phyloP scores from a whole-genome alignment of 176 grass and related monocot species.

The Musa beccarii region DNA sequence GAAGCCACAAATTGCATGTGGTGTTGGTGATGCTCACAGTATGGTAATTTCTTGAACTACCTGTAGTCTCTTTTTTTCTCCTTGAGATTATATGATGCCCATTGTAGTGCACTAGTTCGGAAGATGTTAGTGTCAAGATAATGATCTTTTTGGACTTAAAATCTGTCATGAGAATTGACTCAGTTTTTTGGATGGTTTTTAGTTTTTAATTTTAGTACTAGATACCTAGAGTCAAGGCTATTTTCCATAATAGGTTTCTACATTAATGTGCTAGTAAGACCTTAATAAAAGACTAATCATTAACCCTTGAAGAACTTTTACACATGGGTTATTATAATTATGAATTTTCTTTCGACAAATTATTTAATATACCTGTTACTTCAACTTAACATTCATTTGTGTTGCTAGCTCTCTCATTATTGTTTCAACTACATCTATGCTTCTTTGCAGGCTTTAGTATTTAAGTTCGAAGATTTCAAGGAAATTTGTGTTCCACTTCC shows the following conservation, averaged over 20 bases:
- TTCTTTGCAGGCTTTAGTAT: constrained; percentile 70
- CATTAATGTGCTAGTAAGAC: not conserved
- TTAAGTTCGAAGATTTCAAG: constrained; percentile 75
- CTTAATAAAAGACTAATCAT: not conserved
- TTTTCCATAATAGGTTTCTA: not conserved
- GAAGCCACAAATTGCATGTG: constrained; percentile 95
- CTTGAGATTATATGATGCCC: not conserved
- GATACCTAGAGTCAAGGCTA: not conserved
- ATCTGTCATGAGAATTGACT: not conserved
- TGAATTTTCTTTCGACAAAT: not conserved
- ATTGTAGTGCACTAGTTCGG: not conserved
- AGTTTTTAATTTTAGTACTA: not conserved
- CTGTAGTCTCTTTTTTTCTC: not conserved
- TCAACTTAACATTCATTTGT: not conserved
- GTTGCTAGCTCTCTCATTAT: not conserved
- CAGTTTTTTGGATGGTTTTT: not conserved
- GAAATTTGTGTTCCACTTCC: constrained; percentile 71
- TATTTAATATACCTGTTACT: not conserved
- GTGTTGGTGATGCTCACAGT: constrained; percentile 87
- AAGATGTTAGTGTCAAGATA: not conserved
- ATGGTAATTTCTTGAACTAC: constrained; percentile 42
- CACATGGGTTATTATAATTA: not conserved
- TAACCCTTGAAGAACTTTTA: not conserved
- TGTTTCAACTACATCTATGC: constrained; percentile 13
- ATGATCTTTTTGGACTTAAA: not conserved